Evolutionary conservation across 2,329 filamentous ascomycete species (phyloP), one percentile per base, ranked within the genome.

Genomic region (Penicillium sclerotigenum): DNA sequence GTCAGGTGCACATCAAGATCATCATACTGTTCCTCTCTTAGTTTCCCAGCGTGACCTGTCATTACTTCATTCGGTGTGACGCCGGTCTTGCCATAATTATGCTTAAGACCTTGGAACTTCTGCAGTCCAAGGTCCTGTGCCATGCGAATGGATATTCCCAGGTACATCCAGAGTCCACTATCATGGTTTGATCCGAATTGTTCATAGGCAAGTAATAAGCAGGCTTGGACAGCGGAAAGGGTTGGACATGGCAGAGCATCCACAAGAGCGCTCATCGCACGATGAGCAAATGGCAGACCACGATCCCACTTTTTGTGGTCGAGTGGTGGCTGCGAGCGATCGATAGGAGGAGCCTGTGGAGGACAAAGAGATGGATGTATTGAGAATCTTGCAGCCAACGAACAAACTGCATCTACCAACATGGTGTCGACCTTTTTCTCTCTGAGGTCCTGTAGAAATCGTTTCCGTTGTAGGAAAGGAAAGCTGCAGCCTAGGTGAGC

Each of bases 161-260:
- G 79, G 68, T 95, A 96, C 90, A 96, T 95, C 91, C 91, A 96
- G 7, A 96, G 74, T 0, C 90, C 90, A 70, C 90, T 95, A 67
- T 96, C 91, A 65, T 92, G 89, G 62, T 90, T 90, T 11, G 89
- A 89, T 1, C 91, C 91, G 64, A 96, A 96, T 41, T 92, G 88
- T 63, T 95, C 90, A 67, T 96, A 96, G 0, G 90, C 91, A 74
- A 96, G 83, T 28, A 96, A 76, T 11, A 96, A 75, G 47, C 88
- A 91, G 0, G 91, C 90, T 65, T 96, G 91, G 0, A 94, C 89
- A 10, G 90, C 90, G 24, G 88, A 88, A 1, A 95, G 86, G 2
- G 87, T 91, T 0, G 91, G 91, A 59, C 88, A 94, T 0, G 89
- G 84, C 60, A 95, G 91, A 0, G 88, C 89, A 64, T 95, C 90